These are phyloP conservation scores for Chenopodium quinoa DNA, from an alignment of 148 eudicot genomes.

Conservation along the genomic window DNA sequence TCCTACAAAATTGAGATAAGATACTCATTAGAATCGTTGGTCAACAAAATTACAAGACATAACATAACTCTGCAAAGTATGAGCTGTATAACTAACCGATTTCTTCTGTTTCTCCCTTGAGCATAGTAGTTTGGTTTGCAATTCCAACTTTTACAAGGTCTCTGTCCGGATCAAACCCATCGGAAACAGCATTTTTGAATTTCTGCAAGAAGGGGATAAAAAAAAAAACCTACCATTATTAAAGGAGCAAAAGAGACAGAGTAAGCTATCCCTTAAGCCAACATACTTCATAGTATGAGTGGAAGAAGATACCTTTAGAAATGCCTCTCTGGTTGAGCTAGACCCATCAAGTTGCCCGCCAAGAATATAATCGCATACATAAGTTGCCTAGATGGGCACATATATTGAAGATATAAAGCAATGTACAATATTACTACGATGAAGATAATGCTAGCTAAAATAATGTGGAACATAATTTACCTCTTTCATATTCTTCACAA, in stretches of 20 bases:
- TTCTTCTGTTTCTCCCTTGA: conserved; percentile 99
- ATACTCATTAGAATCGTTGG: neutral
- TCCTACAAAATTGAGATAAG: conserved; percentile 43
- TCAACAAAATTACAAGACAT: neutral
- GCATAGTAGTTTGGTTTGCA: conserved; percentile 98
- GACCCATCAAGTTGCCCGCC: conserved; percentile 96
- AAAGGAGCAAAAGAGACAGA: neutral
- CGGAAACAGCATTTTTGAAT: conserved; percentile 80
- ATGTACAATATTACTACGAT: neutral
- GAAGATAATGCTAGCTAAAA: conserved; percentile 3
- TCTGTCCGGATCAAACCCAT: conserved; percentile 92
- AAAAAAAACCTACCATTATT: conserved; percentile 5
- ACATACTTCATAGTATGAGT: neutral
- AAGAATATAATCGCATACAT: conserved; percentile 93
- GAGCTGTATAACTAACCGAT: conserved; percentile 55
- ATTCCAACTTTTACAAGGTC: conserved; percentile 85
- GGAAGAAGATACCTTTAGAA: conserved; percentile 59
- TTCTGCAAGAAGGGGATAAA: conserved; percentile 46
- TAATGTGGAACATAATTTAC: conserved; percentile 32
- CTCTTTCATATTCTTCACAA: conserved; percentile 91
- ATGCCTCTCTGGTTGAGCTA: conserved; percentile 91
- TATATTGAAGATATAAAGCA: conserved; percentile 15
- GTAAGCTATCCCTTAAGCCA: neutral
- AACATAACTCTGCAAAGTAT: conserved; percentile 6
- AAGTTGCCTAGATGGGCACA: conserved; percentile 57